Evolutionary conservation across 225 moss, liverwort and hornwort genomes (phyloP).

Genomic region (Straminergon stramineum): DNA sequence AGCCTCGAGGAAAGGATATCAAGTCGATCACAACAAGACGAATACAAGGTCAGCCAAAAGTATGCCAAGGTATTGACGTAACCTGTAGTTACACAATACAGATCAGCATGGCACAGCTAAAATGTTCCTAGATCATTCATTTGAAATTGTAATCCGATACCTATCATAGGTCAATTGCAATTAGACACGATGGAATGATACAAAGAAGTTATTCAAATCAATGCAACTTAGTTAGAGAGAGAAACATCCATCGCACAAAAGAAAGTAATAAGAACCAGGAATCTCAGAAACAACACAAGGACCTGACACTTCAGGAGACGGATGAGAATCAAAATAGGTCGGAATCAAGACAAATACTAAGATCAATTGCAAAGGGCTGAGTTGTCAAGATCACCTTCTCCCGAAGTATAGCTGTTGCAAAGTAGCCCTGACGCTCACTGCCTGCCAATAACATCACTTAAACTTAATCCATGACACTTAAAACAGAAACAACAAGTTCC

Average conservation of each 20-base stretch:
- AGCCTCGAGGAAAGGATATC: neutral
- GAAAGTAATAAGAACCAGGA: neutral
- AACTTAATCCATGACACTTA: neutral
- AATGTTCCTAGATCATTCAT: neutral
- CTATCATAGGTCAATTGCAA: neutral
- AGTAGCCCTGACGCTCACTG: conserved; percentile 38
- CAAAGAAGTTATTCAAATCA: too few relatives aligned
- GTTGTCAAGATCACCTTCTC: conserved; percentile 26
- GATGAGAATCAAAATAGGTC: neutral
- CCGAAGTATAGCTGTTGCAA: conserved; percentile 49
- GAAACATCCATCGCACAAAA: neutral
- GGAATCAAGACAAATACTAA: neutral
- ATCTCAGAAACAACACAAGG: neutral
- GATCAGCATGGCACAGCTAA: neutral
- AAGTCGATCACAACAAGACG: neutral
- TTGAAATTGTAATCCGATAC: neutral
- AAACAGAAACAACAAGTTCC: neutral
- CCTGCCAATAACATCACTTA: conserved; percentile 10
- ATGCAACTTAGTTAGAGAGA: neutral
- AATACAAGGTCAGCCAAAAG: neutral
- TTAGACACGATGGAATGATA: neutral
- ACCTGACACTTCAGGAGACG: neutral
- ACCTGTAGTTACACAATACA: neutral
- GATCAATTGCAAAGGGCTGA: neutral
- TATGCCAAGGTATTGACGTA: neutral